Evolutionary conservation across 148 eudicot genomes (phyloP).

Genomic region (Silene conica): DNA sequence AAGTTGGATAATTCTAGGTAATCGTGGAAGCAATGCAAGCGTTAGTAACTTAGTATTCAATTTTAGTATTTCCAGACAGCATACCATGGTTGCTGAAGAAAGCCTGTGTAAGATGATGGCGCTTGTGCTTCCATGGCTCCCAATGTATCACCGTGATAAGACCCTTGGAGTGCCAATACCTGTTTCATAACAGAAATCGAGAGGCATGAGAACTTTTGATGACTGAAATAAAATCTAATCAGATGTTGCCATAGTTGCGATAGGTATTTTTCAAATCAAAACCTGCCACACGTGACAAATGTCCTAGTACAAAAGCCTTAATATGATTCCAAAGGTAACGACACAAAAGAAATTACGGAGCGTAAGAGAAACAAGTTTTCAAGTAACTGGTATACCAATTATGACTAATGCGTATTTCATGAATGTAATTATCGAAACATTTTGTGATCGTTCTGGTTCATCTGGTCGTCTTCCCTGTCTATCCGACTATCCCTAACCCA

Average conservation of each 20-base stretch:
- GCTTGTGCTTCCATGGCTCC: slow-evolving; percentile 99
- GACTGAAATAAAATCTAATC: not conserved
- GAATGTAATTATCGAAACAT: not conserved
- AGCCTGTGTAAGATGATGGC: slow-evolving; percentile 81
- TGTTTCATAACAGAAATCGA: slow-evolving; percentile 26
- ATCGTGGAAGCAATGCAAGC: not conserved
- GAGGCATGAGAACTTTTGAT: not conserved
- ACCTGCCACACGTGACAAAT: not conserved
- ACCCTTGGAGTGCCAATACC: slow-evolving; percentile 91
- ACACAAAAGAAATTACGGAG: not conserved
- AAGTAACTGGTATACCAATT: not conserved
- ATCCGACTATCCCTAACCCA: not conserved
- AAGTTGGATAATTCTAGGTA: not conserved
- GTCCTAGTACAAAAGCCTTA: not conserved
- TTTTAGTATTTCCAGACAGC: slow-evolving; percentile 4
- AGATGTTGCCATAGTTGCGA: too few species aligned
- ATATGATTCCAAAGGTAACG: too few species aligned
- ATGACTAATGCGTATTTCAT: not conserved
- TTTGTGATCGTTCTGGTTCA: not conserved
- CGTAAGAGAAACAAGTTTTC: not conserved
- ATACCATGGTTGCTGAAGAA: slow-evolving; percentile 99
- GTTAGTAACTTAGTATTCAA: not conserved
- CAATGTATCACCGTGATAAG: slow-evolving; percentile 97
- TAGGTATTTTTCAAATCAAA: not conserved
- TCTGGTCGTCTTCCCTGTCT: not conserved